Percentiles rank a stretch among this genome's conserved stretches.
These are phyloP conservation scores for Termitomyces sp. DNA, from an alignment of 768 basidiomycete species.

Conservation along the genomic window DNA sequence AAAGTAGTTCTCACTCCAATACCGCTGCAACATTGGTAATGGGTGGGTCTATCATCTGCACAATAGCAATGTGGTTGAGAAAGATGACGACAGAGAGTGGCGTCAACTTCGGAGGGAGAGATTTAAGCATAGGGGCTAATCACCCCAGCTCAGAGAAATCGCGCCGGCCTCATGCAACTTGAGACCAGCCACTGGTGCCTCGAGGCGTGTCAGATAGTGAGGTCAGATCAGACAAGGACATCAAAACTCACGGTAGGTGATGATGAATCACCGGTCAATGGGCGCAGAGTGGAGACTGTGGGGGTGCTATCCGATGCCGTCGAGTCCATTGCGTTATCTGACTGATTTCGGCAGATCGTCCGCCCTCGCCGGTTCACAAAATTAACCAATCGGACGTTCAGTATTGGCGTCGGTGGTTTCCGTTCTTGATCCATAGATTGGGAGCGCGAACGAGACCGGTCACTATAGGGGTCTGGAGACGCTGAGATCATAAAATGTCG, in stretches of 20 bases:
- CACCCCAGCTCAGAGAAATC: conserved; percentile 26
- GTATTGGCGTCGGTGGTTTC: conserved; percentile 18
- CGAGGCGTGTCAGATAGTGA: conserved; percentile 1
- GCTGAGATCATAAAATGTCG: conserved; percentile 11
- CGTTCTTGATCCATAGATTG: conserved; percentile 5
- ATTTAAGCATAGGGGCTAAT: conserved; percentile 10
- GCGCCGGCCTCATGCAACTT: conserved; percentile 20
- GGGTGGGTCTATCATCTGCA: background rate
- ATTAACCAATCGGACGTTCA: conserved; percentile 28
- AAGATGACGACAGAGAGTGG: background rate
- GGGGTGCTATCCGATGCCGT: conserved; percentile 5
- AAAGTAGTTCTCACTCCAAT: background rate
- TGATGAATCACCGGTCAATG: background rate
- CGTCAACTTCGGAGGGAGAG: background rate
- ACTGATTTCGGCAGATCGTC: conserved; percentile 4
- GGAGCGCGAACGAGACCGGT: conserved; percentile 10
- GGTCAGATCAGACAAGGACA: background rate
- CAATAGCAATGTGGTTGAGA: background rate
- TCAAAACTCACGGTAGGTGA: conserved; percentile 1
- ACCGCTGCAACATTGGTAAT: background rate
- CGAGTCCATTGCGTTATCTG: background rate
- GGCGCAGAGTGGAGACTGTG: background rate
- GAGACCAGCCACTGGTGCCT: conserved; percentile 9
- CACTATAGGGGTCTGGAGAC: conserved; percentile 8
- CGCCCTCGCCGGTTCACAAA: conserved; percentile 18